These are phyloP conservation scores for Elymus sibiricus DNA, from an alignment of 176 grass and related monocot genomes.

Conservation along the genomic window DNA sequence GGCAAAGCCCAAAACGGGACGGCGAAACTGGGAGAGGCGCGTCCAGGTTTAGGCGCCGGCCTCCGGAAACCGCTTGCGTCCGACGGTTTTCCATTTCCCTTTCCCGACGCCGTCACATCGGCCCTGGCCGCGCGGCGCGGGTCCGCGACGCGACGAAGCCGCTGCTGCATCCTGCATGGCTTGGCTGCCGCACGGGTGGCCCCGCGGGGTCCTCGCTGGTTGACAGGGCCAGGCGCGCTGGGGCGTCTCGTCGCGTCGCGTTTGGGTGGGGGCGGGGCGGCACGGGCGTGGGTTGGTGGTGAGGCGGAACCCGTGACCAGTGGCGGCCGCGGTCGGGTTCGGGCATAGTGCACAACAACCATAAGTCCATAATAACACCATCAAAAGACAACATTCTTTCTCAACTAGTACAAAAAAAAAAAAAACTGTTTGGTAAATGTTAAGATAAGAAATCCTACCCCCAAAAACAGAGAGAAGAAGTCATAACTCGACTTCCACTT, in stretches of 20 bases:
- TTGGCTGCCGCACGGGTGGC: neutral
- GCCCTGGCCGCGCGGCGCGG: neutral
- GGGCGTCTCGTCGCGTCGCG: neutral
- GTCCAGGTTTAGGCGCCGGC: conserved; percentile 4
- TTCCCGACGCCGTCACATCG: neutral
- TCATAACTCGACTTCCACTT: no score
- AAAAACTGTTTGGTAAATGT: no score
- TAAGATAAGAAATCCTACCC: no score
- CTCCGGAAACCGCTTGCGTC: conserved; percentile 21
- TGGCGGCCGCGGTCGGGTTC: neutral
- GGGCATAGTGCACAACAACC: no score
- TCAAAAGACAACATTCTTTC: no score
- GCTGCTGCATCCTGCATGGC: neutral
- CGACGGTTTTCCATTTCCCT: neutral
- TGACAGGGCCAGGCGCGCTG: neutral
- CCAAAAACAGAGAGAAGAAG: no score
- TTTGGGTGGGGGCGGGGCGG: neutral
- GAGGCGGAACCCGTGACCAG: neutral
- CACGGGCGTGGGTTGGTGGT: neutral
- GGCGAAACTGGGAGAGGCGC: neutral
- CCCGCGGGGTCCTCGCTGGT: neutral
- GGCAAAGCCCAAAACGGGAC: neutral
- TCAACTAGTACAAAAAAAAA: no score
- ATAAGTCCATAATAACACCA: no score
- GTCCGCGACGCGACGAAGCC: neutral